Evolutionary conservation across 768 basidiomycete species (phyloP).

Genomic region (Lentinula aciculospora): DNA sequence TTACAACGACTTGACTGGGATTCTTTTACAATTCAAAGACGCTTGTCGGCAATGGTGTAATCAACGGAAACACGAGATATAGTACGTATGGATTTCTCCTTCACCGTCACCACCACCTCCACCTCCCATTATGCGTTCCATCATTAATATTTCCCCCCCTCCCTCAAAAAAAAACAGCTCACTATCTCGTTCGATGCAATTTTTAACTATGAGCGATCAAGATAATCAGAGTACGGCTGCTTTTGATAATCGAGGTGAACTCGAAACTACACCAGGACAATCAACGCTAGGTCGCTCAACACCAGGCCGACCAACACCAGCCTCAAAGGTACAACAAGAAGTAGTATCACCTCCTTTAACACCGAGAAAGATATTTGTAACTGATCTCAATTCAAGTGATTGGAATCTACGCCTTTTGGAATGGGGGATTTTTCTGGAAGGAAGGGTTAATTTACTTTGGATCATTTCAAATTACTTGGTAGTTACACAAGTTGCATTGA

Average conservation of each 20-base stretch:
- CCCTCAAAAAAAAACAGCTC: conserved; percentile 22
- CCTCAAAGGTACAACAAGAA: background rate
- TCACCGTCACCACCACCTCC: no score
- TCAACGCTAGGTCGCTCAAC: background rate
- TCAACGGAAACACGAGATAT: conserved; percentile 66
- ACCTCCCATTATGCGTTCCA: conserved; percentile 3
- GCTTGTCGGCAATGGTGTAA: conserved; percentile 72
- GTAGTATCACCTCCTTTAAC: background rate
- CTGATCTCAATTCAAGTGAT: background rate
- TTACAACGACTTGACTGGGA: conserved; percentile 78
- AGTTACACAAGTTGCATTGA: no score
- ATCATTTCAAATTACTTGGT: background rate
- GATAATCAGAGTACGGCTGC: background rate
- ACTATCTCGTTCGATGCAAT: conserved; percentile 24
- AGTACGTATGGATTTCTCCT: conserved; percentile 48
- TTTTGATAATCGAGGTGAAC: background rate
- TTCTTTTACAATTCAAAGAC: conserved; percentile 71
- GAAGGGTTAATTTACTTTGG: background rate
- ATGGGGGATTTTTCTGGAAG: background rate
- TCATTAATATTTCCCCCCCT: background rate
- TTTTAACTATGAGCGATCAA: background rate
- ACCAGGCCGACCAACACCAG: no score
- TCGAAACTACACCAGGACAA: background rate
- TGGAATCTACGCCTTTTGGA: background rate
- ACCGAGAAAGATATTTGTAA: background rate